Conservation (phyloP, 352 stramenopile species). For the Plasmopara viticola region DNA sequence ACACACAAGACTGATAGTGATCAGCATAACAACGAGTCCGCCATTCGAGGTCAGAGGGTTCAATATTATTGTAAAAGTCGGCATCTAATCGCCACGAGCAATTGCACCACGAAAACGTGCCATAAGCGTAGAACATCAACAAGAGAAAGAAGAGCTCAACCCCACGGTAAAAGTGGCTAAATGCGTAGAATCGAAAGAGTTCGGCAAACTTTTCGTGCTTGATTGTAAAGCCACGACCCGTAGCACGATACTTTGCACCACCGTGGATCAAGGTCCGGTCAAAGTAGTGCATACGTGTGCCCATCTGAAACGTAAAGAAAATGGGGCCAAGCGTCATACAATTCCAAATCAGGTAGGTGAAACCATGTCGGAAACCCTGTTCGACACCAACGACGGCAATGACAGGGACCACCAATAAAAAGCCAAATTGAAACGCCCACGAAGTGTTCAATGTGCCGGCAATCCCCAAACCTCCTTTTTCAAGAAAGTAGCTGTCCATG, state of each 20-base stretch:
- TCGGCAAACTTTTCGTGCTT: conserved; percentile 98
- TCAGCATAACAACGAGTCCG: conserved; percentile 70
- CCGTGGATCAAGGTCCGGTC: conserved; percentile 96
- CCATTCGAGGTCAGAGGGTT: conserved; percentile 74
- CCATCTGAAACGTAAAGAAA: conserved; percentile 99
- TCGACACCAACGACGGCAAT: conserved; percentile 97
- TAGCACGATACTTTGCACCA: conserved; percentile 96
- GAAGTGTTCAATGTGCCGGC: conserved; percentile 94
- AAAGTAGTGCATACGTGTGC: conserved; percentile 98
- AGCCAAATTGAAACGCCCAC: conserved; percentile 93
- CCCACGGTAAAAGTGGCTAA: conserved; percentile 96
- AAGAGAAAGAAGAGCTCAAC: conserved; percentile 90
- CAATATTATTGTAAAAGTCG: conserved; percentile 66
- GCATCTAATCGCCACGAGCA: conserved; percentile 73
- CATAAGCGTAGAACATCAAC: conserved; percentile 79
- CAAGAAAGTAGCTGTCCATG: conserved; percentile 88
- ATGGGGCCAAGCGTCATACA: conserved; percentile 96
- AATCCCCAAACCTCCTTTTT: conserved; percentile 89
- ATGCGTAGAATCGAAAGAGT: conserved; percentile 96
- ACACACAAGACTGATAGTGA: conserved; percentile 86
- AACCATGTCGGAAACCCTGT: conserved; percentile 91
- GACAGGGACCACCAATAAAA: conserved; percentile 95
- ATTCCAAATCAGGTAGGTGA: conserved; percentile 91
- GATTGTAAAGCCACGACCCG: conserved; percentile 97
- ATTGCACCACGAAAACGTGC: conserved; percentile 92